These are phyloP conservation scores for Fonsecaea pugnacius DNA, from an alignment of 2,329 filamentous ascomycete species.

Conservation along the genomic window DNA sequence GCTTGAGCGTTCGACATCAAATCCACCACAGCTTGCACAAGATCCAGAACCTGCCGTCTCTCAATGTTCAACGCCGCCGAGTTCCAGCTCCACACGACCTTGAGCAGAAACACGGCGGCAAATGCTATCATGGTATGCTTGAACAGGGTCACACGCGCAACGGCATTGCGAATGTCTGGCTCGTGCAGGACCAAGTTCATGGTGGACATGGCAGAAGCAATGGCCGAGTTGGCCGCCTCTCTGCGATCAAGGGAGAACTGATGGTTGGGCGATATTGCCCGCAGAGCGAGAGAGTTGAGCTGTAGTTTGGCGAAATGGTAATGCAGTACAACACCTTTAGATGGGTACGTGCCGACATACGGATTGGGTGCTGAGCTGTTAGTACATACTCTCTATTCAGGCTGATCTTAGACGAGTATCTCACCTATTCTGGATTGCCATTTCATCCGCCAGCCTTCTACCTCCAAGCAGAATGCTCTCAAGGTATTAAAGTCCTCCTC, in stretches of 20 bases:
- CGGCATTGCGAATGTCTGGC: conserved; percentile 52
- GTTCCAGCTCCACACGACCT: conserved; percentile 50
- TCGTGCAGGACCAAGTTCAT: conserved; percentile 54
- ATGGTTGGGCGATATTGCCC: conserved; percentile 45
- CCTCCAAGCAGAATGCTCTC: conserved; percentile 49
- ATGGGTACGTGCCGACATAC: conserved; percentile 55
- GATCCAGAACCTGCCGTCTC: background rate
- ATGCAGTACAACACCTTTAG: conserved; percentile 56
- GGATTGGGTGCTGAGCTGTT: conserved; percentile 46
- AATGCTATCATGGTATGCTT: conserved; percentile 53
- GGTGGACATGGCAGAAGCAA: conserved; percentile 52
- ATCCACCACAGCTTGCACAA: background rate
- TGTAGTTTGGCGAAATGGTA: conserved; percentile 60
- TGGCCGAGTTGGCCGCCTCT: conserved; percentile 52
- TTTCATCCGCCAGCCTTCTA: conserved; percentile 58
- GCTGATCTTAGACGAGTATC: too few species aligned
- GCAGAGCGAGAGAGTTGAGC: conserved; percentile 50
- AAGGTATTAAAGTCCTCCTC: conserved; percentile 57
- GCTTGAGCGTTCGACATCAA: background rate
- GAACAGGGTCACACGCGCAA: conserved; percentile 48
- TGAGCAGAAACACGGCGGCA: conserved; percentile 50
- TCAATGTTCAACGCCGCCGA: background rate
- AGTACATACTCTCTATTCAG: background rate
- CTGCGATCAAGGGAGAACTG: conserved; percentile 50
- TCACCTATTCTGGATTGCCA: conserved; percentile 49